Conservation (phyloP, 2,329 filamentous ascomycete species). For the Alternaria gaisen region DNA sequence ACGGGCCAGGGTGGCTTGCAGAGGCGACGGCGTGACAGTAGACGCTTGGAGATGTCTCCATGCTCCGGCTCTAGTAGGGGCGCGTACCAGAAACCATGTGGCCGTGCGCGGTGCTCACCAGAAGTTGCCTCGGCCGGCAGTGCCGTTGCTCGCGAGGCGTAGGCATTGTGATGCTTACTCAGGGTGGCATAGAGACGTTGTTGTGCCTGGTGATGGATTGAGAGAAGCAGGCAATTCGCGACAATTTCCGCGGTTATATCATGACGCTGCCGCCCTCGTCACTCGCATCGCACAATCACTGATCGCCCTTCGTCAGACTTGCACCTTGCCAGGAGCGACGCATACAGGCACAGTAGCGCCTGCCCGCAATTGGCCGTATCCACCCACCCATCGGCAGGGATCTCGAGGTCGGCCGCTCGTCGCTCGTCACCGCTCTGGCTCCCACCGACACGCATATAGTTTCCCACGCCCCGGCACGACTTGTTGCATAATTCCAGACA, state of each 20-base stretch:
- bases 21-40: constrained; percentile 9
- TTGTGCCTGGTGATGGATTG: too few relatives aligned
- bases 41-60: constrained; percentile 4
- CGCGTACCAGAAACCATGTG: constrained; percentile 17
- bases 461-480: constrained; percentile 27
- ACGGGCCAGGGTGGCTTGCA: constrained; percentile 8
- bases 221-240: not conserved
- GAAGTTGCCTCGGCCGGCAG: constrained; percentile 15
- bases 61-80: constrained; percentile 16
- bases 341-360: constrained; percentile 35
- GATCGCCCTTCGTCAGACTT: constrained; percentile 36
- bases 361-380: constrained; percentile 31
- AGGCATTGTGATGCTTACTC: too few relatives aligned
- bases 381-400: constrained; percentile 29
- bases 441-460: constrained; percentile 28
- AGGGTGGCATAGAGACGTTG: too few relatives aligned
- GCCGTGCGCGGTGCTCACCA: constrained; percentile 11
- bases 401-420: constrained; percentile 26
- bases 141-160: not conserved
- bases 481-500: constrained; percentile 14
- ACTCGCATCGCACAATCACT: constrained; percentile 9
- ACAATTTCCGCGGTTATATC: not conserved
- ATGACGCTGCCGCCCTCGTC: not conserved
- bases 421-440: constrained; percentile 38
- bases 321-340: constrained; percentile 34